These are phyloP conservation scores for Neurospora pannonica DNA, from an alignment of 495 filamentous ascomycete species.

Conservation along the genomic window DNA sequence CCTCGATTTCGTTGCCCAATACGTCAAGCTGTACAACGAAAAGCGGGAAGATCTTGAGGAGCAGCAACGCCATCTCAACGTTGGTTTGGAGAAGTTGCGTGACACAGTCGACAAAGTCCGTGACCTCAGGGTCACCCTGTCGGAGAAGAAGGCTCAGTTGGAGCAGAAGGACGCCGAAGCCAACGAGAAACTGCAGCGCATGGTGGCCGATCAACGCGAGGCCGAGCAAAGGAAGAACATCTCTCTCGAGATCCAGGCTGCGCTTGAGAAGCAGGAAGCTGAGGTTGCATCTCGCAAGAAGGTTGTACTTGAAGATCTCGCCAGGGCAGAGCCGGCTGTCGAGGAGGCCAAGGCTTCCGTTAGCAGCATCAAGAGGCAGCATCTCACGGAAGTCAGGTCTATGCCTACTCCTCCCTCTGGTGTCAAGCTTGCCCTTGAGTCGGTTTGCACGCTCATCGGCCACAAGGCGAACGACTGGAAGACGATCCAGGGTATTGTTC, in stretches of 20 bases:
- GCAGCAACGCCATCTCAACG: slow-evolving; percentile 94
- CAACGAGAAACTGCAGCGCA: slow-evolving; percentile 91
- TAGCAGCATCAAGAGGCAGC: slow-evolving; percentile 93
- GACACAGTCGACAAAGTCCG: slow-evolving; percentile 97
- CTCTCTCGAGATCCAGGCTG: slow-evolving; percentile 78
- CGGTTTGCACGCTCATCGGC: slow-evolving; percentile 87
- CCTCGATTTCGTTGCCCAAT: slow-evolving; percentile 95
- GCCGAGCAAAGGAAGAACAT: slow-evolving; percentile 83
- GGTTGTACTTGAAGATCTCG: slow-evolving; percentile 80
- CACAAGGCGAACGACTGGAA: slow-evolving; percentile 89
- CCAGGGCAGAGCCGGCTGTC: slow-evolving; percentile 87
- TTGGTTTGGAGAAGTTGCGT: slow-evolving; percentile 93
- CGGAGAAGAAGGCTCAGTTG: slow-evolving; percentile 85
- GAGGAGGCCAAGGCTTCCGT: slow-evolving; percentile 88
- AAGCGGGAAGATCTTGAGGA: slow-evolving; percentile 98
- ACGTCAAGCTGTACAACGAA: slow-evolving; percentile 94
- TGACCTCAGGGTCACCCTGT: slow-evolving; percentile 80
- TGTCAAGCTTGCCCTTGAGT: slow-evolving; percentile 86
- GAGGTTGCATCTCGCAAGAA: slow-evolving; percentile 77
- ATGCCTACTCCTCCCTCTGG: slow-evolving; percentile 87
- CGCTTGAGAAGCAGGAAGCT: slow-evolving; percentile 80
- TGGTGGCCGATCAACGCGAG: slow-evolving; percentile 94
- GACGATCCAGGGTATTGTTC: slow-evolving; percentile 75
- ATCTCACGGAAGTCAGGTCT: slow-evolving; percentile 93
- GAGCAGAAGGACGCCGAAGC: slow-evolving; percentile 91